phyloP scores from a whole-genome alignment of 2,329 filamentous ascomycete species.

The Ophiostoma fasciatum region DNA sequence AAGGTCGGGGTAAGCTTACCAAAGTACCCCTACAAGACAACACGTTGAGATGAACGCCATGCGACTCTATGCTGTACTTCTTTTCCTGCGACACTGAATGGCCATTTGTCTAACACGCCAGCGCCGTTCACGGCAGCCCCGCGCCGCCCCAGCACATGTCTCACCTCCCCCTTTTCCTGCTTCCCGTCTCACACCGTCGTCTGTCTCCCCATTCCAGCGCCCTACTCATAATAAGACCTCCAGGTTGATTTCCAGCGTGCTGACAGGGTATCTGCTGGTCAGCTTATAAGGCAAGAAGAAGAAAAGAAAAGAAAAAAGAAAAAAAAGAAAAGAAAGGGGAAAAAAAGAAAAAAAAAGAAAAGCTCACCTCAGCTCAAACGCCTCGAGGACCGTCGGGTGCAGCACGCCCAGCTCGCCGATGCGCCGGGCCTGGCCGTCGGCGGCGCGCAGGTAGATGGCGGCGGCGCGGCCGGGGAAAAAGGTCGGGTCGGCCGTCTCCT shows the following conservation, averaged over 20 bases:
- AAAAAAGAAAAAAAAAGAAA: no score
- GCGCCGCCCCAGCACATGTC: no score
- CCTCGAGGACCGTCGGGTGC: slow-evolving; percentile 83
- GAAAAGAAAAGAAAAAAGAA: not conserved
- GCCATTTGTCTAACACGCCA: no score
- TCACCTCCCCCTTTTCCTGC: no score
- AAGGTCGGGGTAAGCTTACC: no score
- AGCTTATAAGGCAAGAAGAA: not conserved
- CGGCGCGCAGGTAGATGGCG: slow-evolving; percentile 62
- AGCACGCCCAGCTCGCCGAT: slow-evolving; percentile 90
- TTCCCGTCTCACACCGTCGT: no score
- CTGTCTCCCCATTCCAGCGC: no score
- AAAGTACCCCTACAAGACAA: no score
- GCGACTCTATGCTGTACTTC: no score
- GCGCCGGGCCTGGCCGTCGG: slow-evolving; percentile 55
- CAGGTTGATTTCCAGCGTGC: slow-evolving; percentile 85
- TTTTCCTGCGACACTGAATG: no score
- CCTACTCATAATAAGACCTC: slow-evolving; percentile 91
- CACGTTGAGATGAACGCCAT: no score
- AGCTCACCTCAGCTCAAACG: slow-evolving; percentile 76
- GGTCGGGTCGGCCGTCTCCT: slow-evolving; percentile 78
- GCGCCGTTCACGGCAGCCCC: no score
- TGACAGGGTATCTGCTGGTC: slow-evolving; percentile 61
- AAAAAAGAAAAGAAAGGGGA: not conserved
- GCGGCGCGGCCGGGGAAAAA: slow-evolving; percentile 88